phyloP scores from a whole-genome alignment of 2,329 filamentous ascomycete species.

The Penicillium sclerotigenum region DNA sequence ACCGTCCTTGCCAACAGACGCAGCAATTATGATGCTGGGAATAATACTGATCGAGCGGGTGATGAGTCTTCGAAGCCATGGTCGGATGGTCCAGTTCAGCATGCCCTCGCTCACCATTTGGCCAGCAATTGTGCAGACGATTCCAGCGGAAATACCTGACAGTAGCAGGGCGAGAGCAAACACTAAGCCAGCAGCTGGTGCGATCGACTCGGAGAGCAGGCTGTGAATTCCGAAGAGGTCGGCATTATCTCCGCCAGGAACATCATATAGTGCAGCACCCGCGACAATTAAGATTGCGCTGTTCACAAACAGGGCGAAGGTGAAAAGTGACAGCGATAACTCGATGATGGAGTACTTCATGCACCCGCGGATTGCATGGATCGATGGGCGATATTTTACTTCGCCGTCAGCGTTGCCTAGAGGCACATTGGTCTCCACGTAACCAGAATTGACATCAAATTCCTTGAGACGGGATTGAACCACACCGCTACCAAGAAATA shows the following conservation, averaged over 20 bases:
- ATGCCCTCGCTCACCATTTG: conserved; percentile 88
- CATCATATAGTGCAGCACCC: conserved; percentile 69
- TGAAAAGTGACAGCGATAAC: conserved; percentile 69
- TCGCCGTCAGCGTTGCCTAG: conserved; percentile 45
- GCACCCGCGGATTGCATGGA: conserved; percentile 69
- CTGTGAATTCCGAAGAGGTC: conserved; percentile 81
- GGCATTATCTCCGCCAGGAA: conserved; percentile 60
- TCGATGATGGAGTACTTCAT: conserved; percentile 72
- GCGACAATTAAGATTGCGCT: conserved; percentile 78
- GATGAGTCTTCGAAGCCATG: conserved; percentile 74
- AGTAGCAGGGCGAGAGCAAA: conserved; percentile 79
- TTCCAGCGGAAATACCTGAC: conserved; percentile 75
- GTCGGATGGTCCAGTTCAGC: conserved; percentile 67
- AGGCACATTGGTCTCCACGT: conserved; percentile 31
- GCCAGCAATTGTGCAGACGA: conserved; percentile 84
- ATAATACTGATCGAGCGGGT: conserved; percentile 78
- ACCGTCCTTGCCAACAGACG: conserved; percentile 67
- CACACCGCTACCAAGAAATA: conserved; percentile 56
- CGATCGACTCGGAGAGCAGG: conserved; percentile 66
- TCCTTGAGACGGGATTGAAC: conserved; percentile 54
- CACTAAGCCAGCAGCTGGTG: conserved; percentile 73
- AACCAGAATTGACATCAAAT: conserved; percentile 45
- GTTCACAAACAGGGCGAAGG: conserved; percentile 82
- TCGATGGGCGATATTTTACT: conserved; percentile 65
- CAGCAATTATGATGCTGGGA: conserved; percentile 79